Evolutionary conservation across 1,284 basidiomycete genomes (phyloP).

Genomic region (Dichomitus squalens): DNA sequence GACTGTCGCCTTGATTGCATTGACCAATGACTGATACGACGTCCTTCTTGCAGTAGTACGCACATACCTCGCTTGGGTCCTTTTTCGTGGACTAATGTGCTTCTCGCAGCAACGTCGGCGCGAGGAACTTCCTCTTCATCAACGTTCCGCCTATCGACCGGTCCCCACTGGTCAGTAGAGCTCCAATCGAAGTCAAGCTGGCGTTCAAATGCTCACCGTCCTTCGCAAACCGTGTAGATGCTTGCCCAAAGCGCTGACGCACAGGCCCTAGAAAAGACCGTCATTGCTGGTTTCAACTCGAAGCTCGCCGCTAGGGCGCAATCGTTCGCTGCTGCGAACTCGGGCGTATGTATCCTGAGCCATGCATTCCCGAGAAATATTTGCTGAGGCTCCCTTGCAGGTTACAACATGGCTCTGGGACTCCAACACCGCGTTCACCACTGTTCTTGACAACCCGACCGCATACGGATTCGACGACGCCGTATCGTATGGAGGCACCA

Average conservation of each 20-base stretch:
- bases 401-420: constrained; percentile 55
- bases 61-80: background rate
- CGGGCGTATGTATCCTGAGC: constrained; percentile 38
- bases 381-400: constrained; percentile 29
- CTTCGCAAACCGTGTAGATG: constrained; percentile 40
- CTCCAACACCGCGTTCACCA: constrained; percentile 52
- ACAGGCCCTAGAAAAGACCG: constrained; percentile 44
- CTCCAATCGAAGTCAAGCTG: background rate
- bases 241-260: constrained; percentile 43
- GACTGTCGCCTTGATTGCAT: background rate
- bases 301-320: constrained; percentile 44
- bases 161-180: constrained; percentile 50
- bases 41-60: constrained; percentile 28
- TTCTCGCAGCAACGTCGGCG: constrained; percentile 43
- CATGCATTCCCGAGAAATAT: too few species aligned
- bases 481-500: constrained; percentile 48
- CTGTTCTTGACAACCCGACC: constrained; percentile 49
- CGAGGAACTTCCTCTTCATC: constrained; percentile 60
- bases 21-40: background rate
- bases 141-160: constrained; percentile 60
- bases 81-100: background rate
- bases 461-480: constrained; percentile 56
- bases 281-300: constrained; percentile 55
- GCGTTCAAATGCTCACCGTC: background rate
- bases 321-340: constrained; percentile 44